A percentile compares a stretch with the other conserved stretches of the same genome.
phyloP scores from a whole-genome alignment of 2,329 filamentous ascomycete species.

The Neonectria hederae region DNA sequence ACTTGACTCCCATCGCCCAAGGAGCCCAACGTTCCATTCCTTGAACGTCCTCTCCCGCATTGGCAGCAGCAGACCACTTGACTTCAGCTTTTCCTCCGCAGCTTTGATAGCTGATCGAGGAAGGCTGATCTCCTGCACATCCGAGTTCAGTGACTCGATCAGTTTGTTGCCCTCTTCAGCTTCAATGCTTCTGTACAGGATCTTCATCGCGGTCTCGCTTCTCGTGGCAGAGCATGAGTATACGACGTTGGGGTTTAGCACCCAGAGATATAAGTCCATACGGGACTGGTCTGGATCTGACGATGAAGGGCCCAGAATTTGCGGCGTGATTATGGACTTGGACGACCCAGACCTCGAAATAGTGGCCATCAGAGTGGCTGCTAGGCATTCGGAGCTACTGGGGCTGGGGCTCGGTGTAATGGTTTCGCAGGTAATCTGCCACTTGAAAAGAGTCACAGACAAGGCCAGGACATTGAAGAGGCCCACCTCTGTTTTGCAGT shows the following conservation, averaged over 20 bases:
- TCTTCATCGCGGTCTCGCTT: conserved; percentile 58
- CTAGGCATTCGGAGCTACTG: conserved; percentile 60
- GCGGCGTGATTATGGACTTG: conserved; percentile 62
- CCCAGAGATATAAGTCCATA: conserved; percentile 60
- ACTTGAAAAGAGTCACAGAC: conserved; percentile 66
- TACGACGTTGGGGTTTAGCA: conserved; percentile 64
- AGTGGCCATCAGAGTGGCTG: conserved; percentile 62
- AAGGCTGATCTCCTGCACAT: conserved; percentile 68
- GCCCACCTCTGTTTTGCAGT: conserved; percentile 59
- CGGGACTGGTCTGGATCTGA: conserved; percentile 6
- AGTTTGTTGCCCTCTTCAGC: conserved; percentile 57
- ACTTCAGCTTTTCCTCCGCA: conserved; percentile 55
- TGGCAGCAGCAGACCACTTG: conserved; percentile 64
- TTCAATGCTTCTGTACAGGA: conserved; percentile 59
- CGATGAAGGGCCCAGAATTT: conserved; percentile 27
- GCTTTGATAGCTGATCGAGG: conserved; percentile 59
- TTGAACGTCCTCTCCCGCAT: conserved; percentile 64
- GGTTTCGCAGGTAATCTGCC: conserved; percentile 59
- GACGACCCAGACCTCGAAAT: conserved; percentile 66
- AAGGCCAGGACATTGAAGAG: conserved; percentile 55
- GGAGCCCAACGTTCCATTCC: conserved; percentile 73
- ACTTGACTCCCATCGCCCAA: conserved; percentile 54
- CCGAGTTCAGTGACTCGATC: conserved; percentile 61
- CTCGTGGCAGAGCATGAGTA: conserved; percentile 53
- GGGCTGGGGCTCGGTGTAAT: conserved; percentile 43